These are phyloP conservation scores for Copromyces sp. DNA, from an alignment of 495 filamentous ascomycete species.

Conservation along the genomic window DNA sequence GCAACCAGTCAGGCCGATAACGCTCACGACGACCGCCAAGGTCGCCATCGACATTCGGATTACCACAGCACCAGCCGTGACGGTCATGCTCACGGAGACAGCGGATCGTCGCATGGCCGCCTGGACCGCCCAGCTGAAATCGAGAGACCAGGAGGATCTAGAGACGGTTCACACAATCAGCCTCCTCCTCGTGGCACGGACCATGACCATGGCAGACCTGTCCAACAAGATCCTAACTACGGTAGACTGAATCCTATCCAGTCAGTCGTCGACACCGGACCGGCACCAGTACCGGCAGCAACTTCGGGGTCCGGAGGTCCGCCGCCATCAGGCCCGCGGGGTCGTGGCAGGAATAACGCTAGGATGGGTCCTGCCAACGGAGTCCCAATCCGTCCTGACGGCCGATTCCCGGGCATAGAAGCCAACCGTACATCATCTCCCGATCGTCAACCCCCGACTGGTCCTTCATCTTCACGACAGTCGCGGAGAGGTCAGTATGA, in stretches of 20 bases:
- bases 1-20: conserved; percentile 26
- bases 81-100: conserved; percentile 26
- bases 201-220: conserved; percentile 47
- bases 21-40: conserved; percentile 36
- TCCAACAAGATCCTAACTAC: conserved; percentile 50
- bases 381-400: conserved; percentile 26
- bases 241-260: conserved; percentile 46
- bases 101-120: conserved; percentile 8
- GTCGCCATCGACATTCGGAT: conserved; percentile 30
- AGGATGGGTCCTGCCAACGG: conserved; percentile 23
- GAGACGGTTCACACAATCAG: conserved; percentile 20
- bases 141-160: conserved; percentile 25
- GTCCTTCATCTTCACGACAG: conserved; percentile 34
- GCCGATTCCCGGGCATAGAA: conserved; percentile 24
- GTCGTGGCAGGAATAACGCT: conserved; percentile 33
- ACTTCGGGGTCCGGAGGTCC: conserved; percentile 23
- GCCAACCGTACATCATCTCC: conserved; percentile 31
- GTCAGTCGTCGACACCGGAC: conserved; percentile 32
- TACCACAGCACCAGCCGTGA: conserved; percentile 27
- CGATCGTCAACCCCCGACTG: conserved; percentile 39
- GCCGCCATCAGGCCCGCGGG: conserved; percentile 63
- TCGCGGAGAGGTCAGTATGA: conserved; percentile 29
- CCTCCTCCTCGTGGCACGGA: conserved; percentile 29
- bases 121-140: conserved; percentile 24
- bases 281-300: neutral